Evolutionary conservation across 306 rosid species (phyloP).

Genomic region (Abrus precatorius): DNA sequence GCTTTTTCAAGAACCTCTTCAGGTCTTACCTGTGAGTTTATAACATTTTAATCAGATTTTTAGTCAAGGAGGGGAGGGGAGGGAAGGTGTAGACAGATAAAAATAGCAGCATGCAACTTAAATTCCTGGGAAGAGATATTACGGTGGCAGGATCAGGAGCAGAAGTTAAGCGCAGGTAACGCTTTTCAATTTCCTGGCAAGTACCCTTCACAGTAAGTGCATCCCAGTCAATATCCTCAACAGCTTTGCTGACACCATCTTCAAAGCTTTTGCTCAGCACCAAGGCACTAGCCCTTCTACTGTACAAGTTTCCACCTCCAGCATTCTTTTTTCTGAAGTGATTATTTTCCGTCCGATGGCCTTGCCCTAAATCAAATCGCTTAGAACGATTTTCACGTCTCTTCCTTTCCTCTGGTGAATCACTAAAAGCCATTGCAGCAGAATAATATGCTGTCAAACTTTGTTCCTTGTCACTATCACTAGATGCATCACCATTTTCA

Average conservation of each 20-base stretch:
- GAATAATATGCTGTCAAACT: slow-evolving; percentile 73
- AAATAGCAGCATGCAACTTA: slow-evolving; percentile 36
- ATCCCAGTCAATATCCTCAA: slow-evolving; percentile 99
- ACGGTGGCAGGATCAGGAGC: slow-evolving; percentile 98
- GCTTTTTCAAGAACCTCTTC: slow-evolving; percentile 95
- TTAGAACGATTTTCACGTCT: slow-evolving; percentile 93
- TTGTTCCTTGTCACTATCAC: slow-evolving; percentile 93
- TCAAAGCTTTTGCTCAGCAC: slow-evolving; percentile 82
- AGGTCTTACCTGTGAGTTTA: slow-evolving; percentile 89
- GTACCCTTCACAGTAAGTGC: slow-evolving; percentile 98
- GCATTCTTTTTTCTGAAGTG: slow-evolving; percentile 66
- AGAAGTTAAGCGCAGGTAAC: slow-evolving; percentile 95
- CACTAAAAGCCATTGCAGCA: slow-evolving; percentile 75
- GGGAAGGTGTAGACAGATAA: slow-evolving; percentile 25
- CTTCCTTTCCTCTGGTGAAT: slow-evolving; percentile 90
- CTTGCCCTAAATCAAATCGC: slow-evolving; percentile 91
- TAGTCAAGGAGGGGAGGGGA: neutral
- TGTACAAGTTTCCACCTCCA: slow-evolving; percentile 73
- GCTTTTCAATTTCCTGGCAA: slow-evolving; percentile 96
- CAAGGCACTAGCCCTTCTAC: slow-evolving; percentile 85
- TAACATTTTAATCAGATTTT: slow-evolving; percentile 32
- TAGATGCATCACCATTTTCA: slow-evolving; percentile 81
- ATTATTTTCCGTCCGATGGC: slow-evolving; percentile 67
- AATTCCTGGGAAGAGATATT: slow-evolving; percentile 41
- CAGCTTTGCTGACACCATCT: slow-evolving; percentile 83